phyloP scores from a whole-genome alignment of 495 filamentous ascomycete species.

The Xylaria acuta region DNA sequence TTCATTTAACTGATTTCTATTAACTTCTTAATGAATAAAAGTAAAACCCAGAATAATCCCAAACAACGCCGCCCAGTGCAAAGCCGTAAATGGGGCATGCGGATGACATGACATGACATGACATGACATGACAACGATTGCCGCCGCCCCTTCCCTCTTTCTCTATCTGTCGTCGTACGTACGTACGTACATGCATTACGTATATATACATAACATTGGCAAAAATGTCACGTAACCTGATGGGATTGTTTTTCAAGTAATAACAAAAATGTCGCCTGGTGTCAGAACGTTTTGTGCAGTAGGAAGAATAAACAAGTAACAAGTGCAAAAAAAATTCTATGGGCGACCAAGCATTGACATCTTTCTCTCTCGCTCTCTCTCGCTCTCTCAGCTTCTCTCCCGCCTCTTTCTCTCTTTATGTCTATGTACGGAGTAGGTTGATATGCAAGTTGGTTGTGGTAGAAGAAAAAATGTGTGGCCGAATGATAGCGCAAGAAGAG shows the following conservation, averaged over 20 bases:
- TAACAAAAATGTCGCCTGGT: not conserved
- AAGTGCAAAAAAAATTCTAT: not conserved
- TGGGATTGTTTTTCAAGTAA: not conserved
- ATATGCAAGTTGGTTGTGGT: conserved; percentile 11
- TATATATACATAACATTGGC: not conserved
- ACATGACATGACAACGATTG: not conserved
- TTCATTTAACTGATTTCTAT: not conserved
- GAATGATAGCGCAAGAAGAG: not conserved
- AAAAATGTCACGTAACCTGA: not conserved
- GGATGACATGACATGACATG: too few relatives aligned
- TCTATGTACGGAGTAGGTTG: conserved; percentile 4
- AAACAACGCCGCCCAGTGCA: conserved; percentile 17
- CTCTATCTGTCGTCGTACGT: not conserved
- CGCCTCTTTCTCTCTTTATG: not conserved
- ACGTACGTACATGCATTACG: conserved; percentile 8
- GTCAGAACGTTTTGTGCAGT: not conserved
- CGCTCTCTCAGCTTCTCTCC: not conserved
- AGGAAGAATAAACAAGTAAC: not conserved
- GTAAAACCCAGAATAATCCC: not conserved
- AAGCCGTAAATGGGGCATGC: not conserved
- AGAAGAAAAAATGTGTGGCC: not conserved
- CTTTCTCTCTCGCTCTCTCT: not conserved
- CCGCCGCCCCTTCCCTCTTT: not conserved
- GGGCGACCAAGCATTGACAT: not conserved
- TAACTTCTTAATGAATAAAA: not conserved